Conservation (phyloP, 148 eudicot genomes). For the Camellia sinensis region DNA sequence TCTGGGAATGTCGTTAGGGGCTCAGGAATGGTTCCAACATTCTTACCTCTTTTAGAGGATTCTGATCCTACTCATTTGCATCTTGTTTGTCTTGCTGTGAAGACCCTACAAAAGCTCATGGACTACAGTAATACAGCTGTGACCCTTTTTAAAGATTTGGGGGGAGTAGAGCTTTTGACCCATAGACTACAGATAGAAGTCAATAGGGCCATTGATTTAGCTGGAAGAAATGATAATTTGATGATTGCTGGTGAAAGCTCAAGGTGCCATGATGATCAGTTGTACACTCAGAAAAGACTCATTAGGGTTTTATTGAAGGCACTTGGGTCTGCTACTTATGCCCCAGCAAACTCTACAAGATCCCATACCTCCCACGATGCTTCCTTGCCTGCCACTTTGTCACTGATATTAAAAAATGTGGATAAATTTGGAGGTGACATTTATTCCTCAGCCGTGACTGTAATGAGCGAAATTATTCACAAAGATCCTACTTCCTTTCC, state of each 20-base stretch:
- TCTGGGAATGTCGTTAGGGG: constrained; percentile 86
- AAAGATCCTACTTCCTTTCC: constrained; percentile 89
- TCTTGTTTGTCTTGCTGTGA: constrained; percentile 88
- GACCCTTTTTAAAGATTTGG: constrained; percentile 89
- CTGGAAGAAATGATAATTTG: constrained; percentile 37
- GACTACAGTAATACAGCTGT: constrained; percentile 97
- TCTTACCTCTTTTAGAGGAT: constrained; percentile 92
- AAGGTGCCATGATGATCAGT: constrained; percentile 42
- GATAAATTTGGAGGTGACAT: constrained; percentile 93
- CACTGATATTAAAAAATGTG: constrained; percentile 67
- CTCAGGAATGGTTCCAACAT: constrained; percentile 98
- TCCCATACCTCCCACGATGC: constrained; percentile 68
- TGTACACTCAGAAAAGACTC: constrained; percentile 66
- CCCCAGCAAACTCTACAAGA: constrained; percentile 70
- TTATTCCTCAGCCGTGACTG: constrained; percentile 88
- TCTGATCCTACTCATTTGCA: constrained; percentile 76
- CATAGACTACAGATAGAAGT: constrained; percentile 83
- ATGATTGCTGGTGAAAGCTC: constrained; percentile 49
- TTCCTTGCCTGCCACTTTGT: constrained; percentile 71
- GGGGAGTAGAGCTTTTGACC: constrained; percentile 85
- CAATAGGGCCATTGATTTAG: constrained; percentile 53
- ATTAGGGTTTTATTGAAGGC: constrained; percentile 85
- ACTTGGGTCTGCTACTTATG: constrained; percentile 92
- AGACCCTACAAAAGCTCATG: constrained; percentile 94
- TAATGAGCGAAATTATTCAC: constrained; percentile 97